phyloP scores from a whole-genome alignment of 2,329 filamentous ascomycete genomes.

The Hymenoscyphus fraxineus region DNA sequence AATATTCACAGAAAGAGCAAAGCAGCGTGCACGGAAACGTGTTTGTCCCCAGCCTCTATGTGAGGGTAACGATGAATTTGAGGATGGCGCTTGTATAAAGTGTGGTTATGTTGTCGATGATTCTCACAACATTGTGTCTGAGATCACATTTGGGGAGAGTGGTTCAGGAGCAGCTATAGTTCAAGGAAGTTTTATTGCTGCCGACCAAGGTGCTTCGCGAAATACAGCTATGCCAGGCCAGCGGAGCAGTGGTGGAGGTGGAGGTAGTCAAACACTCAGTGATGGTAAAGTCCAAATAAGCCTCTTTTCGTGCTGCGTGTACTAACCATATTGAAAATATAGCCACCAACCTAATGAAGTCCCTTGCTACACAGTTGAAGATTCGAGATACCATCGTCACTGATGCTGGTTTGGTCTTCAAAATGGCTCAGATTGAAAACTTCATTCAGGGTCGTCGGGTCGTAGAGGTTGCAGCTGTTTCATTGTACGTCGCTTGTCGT shows the following conservation, averaged over 20 bases:
- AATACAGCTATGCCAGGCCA: conserved; percentile 58
- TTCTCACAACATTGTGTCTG: conserved; percentile 77
- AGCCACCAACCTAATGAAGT: conserved; percentile 52
- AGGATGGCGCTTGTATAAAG: conserved; percentile 69
- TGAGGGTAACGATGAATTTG: conserved; percentile 53
- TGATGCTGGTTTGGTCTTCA: conserved; percentile 69
- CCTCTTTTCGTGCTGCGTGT: not conserved
- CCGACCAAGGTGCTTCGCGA: conserved; percentile 63
- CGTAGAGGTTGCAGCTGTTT: conserved; percentile 82
- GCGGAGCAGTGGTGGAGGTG: conserved; percentile 50
- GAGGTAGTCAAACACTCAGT: conserved; percentile 50
- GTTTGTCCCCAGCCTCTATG: conserved; percentile 58
- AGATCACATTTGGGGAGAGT: conserved; percentile 87
- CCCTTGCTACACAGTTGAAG: conserved; percentile 57
- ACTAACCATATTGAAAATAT: not conserved
- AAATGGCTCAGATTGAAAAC: conserved; percentile 68
- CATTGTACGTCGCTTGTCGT: conserved; percentile 84
- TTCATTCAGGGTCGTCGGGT: conserved; percentile 85
- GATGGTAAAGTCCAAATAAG: conserved; percentile 35
- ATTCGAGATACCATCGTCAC: conserved; percentile 61
- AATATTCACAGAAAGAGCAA: conserved; percentile 21
- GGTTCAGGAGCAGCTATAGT: conserved; percentile 82
- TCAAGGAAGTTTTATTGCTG: conserved; percentile 82
- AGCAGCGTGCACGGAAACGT: conserved; percentile 17
- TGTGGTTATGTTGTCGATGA: conserved; percentile 84